Evolutionary conservation across 2,329 filamentous ascomycete genomes (phyloP).

Genomic region (Ceratocystis diversiconidia): DNA sequence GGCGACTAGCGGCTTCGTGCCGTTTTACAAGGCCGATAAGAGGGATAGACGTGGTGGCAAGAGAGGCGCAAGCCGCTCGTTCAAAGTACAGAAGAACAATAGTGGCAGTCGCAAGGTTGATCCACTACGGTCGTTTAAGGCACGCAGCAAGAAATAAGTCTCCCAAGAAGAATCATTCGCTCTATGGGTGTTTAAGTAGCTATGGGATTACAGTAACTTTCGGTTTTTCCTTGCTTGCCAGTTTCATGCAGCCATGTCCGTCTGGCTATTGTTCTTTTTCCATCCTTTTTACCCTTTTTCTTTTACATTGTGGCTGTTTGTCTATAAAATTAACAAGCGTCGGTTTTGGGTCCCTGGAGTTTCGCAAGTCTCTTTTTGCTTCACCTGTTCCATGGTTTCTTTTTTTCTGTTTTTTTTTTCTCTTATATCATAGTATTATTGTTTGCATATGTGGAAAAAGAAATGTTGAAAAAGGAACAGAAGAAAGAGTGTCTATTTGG

Average conservation of each 20-base stretch:
- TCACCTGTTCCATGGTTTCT: background rate
- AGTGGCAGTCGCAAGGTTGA: slow-evolving; percentile 45
- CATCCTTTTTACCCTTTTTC: background rate
- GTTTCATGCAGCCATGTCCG: too few species aligned
- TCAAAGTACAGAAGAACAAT: slow-evolving; percentile 38
- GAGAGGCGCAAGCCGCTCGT: slow-evolving; percentile 23
- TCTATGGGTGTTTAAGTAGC: background rate
- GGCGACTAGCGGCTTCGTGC: slow-evolving; percentile 61
- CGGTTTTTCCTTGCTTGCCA: background rate
- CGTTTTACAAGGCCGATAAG: slow-evolving; percentile 42
- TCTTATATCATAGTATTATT: background rate
- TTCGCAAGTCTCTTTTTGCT: background rate
- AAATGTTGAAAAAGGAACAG: background rate
- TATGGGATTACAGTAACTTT: background rate
- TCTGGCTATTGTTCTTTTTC: background rate
- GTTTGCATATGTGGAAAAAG: background rate
- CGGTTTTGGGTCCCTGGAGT: slow-evolving; percentile 12
- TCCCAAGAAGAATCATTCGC: background rate
- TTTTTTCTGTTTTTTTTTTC: background rate
- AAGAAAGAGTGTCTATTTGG: background rate
- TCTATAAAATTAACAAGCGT: slow-evolving; percentile 12
- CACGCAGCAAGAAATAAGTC: slow-evolving; percentile 26
- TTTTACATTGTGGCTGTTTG: slow-evolving; percentile 8
- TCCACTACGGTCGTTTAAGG: slow-evolving; percentile 80
- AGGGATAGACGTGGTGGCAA: slow-evolving; percentile 30